phyloP scores from a whole-genome alignment of 2,329 filamentous ascomycete species.

The Rhynchosporium secalis region DNA sequence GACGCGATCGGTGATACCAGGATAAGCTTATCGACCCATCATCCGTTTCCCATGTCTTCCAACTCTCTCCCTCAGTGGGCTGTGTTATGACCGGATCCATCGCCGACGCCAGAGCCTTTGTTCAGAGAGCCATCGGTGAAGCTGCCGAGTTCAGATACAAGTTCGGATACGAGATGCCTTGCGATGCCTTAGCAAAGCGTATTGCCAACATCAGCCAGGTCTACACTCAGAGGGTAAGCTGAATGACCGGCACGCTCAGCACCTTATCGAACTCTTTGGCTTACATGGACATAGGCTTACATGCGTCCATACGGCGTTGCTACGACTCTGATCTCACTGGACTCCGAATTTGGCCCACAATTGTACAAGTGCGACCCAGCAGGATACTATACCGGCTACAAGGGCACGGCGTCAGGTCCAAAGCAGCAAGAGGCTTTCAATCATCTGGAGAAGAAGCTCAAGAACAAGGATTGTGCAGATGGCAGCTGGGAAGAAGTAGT shows the following conservation, averaged over 20 bases:
- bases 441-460: slow-evolving; percentile 98
- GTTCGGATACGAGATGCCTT: slow-evolving; percentile 99
- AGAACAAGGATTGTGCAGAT: slow-evolving; percentile 94
- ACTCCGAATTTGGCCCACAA: slow-evolving; percentile 88
- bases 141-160: slow-evolving; percentile 98
- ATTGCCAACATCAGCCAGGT: slow-evolving; percentile 99
- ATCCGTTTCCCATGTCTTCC: slow-evolving; percentile 97
- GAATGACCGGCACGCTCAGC: slow-evolving; percentile 39
- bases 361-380: slow-evolving; percentile 98
- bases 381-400: slow-evolving; percentile 98
- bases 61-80: slow-evolving; percentile 91
- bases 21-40: slow-evolving; percentile 98
- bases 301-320: slow-evolving; percentile 98
- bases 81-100: slow-evolving; percentile 99
- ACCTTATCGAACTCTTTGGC: slow-evolving; percentile 25
- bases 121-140: slow-evolving; percentile 90
- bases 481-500: slow-evolving; percentile 97
- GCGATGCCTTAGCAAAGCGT: slow-evolving; percentile 92
- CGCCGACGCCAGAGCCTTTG: slow-evolving; percentile 90
- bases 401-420: slow-evolving; percentile 92
- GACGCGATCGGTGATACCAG: slow-evolving; percentile 48
- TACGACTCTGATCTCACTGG: slow-evolving; percentile 90
- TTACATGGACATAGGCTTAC: slow-evolving; percentile 65
- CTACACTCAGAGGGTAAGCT: slow-evolving; percentile 88
- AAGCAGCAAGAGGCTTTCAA: slow-evolving; percentile 99